Percentiles rank a stretch among this genome's conserved stretches.
Conservation (phyloP, 1,139 yeast genomes). For the Magnusiomyces sp. region DNA sequence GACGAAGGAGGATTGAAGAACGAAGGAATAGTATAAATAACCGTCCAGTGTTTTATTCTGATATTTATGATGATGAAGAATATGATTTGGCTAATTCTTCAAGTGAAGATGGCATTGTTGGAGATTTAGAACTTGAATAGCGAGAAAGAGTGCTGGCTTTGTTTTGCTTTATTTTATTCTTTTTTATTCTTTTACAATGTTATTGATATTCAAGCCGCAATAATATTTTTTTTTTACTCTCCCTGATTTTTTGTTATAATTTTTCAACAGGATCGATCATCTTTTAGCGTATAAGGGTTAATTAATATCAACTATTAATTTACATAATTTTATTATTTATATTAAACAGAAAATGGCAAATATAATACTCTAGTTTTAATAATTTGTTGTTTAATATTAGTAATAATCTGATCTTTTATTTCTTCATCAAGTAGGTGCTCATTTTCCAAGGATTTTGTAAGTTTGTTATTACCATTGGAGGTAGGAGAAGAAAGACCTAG, state of each 20-base stretch:
- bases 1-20: too few relatives aligned
- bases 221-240: not conserved
- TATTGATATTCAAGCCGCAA: not conserved
- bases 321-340: not conserved
- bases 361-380: constrained; percentile 9
- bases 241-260: not conserved
- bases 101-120: not conserved
- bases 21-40: not conserved
- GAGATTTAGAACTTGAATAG: too few relatives aligned
- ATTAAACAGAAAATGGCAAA: constrained; percentile 11
- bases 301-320: not conserved
- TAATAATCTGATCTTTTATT: too few relatives aligned
- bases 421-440: too few relatives aligned
- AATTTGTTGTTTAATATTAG: not conserved
- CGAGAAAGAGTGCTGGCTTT: too few relatives aligned
- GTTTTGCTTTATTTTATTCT: not conserved
- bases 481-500: not conserved
- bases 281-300: too few relatives aligned
- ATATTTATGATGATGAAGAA: not conserved
- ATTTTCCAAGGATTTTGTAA: not conserved
- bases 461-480: not conserved
- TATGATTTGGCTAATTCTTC: not conserved
- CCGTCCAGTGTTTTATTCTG: not conserved
- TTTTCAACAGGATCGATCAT: too few relatives aligned
- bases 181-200: not conserved